Conservation (phyloP, 106 monocot species). For the Xerophyta viscosa region DNA sequence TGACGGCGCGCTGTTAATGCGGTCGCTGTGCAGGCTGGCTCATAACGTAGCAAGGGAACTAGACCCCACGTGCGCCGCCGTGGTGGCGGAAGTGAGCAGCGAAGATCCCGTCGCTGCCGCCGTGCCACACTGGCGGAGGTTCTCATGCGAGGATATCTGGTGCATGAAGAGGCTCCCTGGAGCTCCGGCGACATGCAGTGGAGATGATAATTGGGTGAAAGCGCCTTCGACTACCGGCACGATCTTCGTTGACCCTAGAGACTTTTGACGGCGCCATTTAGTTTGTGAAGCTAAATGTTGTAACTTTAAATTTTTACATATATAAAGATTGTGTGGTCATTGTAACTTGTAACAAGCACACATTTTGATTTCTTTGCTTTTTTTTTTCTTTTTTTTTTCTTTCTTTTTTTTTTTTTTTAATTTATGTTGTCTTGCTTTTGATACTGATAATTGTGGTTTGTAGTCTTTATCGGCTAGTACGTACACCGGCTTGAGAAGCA, state of each 20-base stretch:
- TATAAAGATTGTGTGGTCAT: too few species aligned
- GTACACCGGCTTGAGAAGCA: too few species aligned
- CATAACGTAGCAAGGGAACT: slow-evolving; percentile 35
- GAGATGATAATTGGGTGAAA: slow-evolving; percentile 21
- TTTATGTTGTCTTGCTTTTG: too few species aligned
- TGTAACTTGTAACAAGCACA: too few species aligned
- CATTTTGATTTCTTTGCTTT: too few species aligned
- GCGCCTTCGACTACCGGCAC: slow-evolving; percentile 13
- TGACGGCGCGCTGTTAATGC: slow-evolving; percentile 14
- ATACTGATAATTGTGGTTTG: too few species aligned
- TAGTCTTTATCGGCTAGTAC: too few species aligned
- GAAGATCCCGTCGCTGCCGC: slow-evolving; percentile 23
- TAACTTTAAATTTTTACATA: not conserved
- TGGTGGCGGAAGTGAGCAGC: slow-evolving; percentile 33
- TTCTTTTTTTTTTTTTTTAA: too few species aligned
- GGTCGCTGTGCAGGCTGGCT: slow-evolving; percentile 23
- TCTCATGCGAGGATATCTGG: slow-evolving; percentile 55
- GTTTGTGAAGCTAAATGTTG: not conserved
- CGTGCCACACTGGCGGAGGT: slow-evolving; percentile 32
- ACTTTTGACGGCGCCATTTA: slow-evolving; percentile 11
- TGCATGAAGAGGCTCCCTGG: slow-evolving; percentile 37
- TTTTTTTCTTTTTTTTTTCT: too few species aligned
- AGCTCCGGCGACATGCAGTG: not conserved
- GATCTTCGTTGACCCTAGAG: slow-evolving; percentile 44
- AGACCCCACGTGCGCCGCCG: slow-evolving; percentile 26